A percentile compares a stretch with the other conserved stretches of the same genome.
Evolutionary conservation across 805 yeast species (phyloP).

Genomic region (Saturnispora dispora): DNA sequence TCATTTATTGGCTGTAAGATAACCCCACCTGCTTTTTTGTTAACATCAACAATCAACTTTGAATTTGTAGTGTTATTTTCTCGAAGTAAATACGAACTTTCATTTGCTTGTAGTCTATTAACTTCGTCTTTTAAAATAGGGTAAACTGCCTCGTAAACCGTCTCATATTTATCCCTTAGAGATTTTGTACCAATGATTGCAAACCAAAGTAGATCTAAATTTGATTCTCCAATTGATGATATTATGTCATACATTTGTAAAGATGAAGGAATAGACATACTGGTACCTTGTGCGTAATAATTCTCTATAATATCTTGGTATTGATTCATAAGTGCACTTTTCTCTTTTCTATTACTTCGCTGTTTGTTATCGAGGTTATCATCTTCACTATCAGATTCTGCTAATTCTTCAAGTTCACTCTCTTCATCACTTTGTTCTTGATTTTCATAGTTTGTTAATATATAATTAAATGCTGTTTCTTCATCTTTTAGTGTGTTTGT

Average conservation of each 20-base stretch:
- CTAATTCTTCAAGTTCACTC: conserved; percentile 24
- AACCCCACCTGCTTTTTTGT: conserved; percentile 26
- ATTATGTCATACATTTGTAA: conserved; percentile 73
- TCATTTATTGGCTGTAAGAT: conserved; percentile 65
- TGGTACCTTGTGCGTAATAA: conserved; percentile 80
- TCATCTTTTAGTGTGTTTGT: conserved; percentile 50
- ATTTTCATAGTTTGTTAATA: conserved; percentile 35
- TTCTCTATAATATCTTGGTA: conserved; percentile 53
- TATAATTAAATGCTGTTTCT: conserved; percentile 49
- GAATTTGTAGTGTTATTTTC: background rate
- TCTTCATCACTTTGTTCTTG: conserved; percentile 31
- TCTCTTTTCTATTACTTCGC: conserved; percentile 30
- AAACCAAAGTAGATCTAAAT: conserved; percentile 65
- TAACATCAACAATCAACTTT: conserved; percentile 15
- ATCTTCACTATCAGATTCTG: conserved; percentile 24
- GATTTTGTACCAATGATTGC: conserved; percentile 85
- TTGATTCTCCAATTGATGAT: conserved; percentile 77
- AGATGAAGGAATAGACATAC: conserved; percentile 64
- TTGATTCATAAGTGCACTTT: conserved; percentile 31
- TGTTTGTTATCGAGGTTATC: conserved; percentile 17
- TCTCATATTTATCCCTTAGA: conserved; percentile 62
- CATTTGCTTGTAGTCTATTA: conserved; percentile 42
- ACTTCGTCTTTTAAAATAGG: conserved; percentile 82
- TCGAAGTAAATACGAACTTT: conserved; percentile 8
- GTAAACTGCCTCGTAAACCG: conserved; percentile 59